These are phyloP conservation scores for Ophiostoma tasmaniense DNA, from an alignment of 2,329 filamentous ascomycete genomes.

Conservation along the genomic window DNA sequence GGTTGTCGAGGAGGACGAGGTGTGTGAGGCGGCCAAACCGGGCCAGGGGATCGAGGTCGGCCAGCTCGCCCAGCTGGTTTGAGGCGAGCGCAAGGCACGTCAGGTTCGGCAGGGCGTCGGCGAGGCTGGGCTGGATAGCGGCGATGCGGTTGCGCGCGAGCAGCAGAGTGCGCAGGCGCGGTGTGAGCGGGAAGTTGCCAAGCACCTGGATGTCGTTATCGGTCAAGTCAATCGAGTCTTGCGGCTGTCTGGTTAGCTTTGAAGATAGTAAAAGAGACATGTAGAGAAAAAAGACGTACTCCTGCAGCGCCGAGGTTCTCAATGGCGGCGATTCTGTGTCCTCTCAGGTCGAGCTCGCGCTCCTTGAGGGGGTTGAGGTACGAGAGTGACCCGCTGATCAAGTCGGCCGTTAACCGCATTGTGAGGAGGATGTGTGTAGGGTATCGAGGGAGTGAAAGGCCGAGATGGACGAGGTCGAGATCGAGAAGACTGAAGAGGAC, in stretches of 20 bases:
- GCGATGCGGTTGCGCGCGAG: conserved; percentile 82
- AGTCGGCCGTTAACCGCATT: conserved; percentile 93
- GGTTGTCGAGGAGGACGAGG: conserved; percentile 76
- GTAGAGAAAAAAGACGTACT: conserved; percentile 46
- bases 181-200: conserved; percentile 86
- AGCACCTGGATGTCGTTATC: conserved; percentile 92
- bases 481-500: not conserved
- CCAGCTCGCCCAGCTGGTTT: conserved; percentile 76
- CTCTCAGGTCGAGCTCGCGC: conserved; percentile 97
- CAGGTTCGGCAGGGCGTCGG: conserved; percentile 71
- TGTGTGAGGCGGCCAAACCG: conserved; percentile 65
- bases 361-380: conserved; percentile 99
- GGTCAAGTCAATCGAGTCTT: conserved; percentile 96
- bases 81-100: conserved; percentile 71
- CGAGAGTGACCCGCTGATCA: conserved; percentile 89
- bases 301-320: conserved; percentile 95
- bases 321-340: conserved; percentile 94
- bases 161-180: conserved; percentile 77
- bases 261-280: too few species aligned
- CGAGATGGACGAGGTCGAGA: not conserved
- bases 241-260: conserved; percentile 49
- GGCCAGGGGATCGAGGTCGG: conserved; percentile 74
- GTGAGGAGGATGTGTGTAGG: conserved; percentile 22
- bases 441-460: not conserved
- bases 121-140: conserved; percentile 67